Evolutionary conservation across 495 filamentous ascomycete species (phyloP), one percentile per base, ranked within the genome.

Genomic region (Podospora pseudopauciseta): DNA sequence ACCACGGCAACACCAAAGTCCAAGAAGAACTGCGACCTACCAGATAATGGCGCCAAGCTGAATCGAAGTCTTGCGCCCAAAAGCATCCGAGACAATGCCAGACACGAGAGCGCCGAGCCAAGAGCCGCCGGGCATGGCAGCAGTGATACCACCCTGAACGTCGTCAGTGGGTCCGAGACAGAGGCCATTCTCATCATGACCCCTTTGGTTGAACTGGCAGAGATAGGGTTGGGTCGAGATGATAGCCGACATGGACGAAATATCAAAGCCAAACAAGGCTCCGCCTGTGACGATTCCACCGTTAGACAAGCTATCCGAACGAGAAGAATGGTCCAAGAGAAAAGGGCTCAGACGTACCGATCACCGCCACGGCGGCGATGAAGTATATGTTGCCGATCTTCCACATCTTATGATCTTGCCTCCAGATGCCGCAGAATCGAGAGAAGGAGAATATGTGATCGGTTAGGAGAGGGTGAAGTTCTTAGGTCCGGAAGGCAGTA

Each of bases 191-290:
- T 73, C 72, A 57, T 78, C 74, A 59, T 73, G 71, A 63, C 80
- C 77, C 62, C 65, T 76, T 64, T 84, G 80, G 75, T 89, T 84
- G 78, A 90, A 91, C 77, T 89, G 89, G 71, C 88, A 88, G 28
- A 86, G 82, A 72, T 90, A 91, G 7, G 86, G 78, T 18, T 81
- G 76, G 2, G 86, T 86, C 28, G 81, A 81, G 76, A 90, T 89
- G 70, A 92, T 91, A 62, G 90, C 91, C 19, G 86, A 90, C 86
- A 92, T 91, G 44, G 88, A 91, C 4, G 85, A 87, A 39, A 71
- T 71, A 53, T 71, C 91, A 72, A 93, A 93, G 66, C 91, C 91
- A 70, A 96, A 94, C 19, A 94, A 85, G 60, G 86, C 89, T 76
- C 92, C 92, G 68, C 92, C 92, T 85, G 66, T 59, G 56, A 60